Conservation (phyloP, 768 basidiomycete genomes). For the Boletus sp. region DNA sequence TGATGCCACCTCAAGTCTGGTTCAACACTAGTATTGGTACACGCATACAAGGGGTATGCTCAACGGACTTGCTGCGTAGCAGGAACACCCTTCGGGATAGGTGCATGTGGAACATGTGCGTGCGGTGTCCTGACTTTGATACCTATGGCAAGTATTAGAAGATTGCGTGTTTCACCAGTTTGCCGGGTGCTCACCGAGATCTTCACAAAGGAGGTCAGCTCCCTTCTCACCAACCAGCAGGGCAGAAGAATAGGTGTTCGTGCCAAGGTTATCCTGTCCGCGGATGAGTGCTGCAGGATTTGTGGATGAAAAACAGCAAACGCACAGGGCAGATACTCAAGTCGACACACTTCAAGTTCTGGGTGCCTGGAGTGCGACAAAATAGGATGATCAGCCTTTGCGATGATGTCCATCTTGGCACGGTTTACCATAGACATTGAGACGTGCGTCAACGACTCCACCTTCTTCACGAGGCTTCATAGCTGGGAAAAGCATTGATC, state of each 20-base stretch:
- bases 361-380: slow-evolving; percentile 38
- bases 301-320: background rate
- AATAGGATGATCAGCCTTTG: background rate
- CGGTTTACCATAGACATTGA: slow-evolving; percentile 51
- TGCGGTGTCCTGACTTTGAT: slow-evolving; percentile 61
- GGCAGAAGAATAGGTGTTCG: slow-evolving; percentile 71
- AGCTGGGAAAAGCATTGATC: slow-evolving; percentile 17
- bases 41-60: background rate
- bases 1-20: background rate
- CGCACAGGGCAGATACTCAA: slow-evolving; percentile 69
- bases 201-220: slow-evolving; percentile 56
- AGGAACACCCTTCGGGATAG: slow-evolving; percentile 49
- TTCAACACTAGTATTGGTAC: no score
- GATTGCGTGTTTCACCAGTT: background rate
- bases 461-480: slow-evolving; percentile 68
- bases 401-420: slow-evolving; percentile 9
- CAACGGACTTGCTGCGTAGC: slow-evolving; percentile 39
- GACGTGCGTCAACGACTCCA: slow-evolving; percentile 61
- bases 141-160: slow-evolving; percentile 35
- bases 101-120: slow-evolving; percentile 67
- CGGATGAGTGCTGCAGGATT: background rate
- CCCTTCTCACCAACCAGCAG: slow-evolving; percentile 70
- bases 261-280: slow-evolving; percentile 62
- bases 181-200: slow-evolving; percentile 45
- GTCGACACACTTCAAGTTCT: slow-evolving; percentile 66